Percentiles rank a stretch among this genome's conserved stretches.
Evolutionary conservation across 2,329 filamentous ascomycete genomes (phyloP).

Genomic region (Fusarium brevicatenulatum): DNA sequence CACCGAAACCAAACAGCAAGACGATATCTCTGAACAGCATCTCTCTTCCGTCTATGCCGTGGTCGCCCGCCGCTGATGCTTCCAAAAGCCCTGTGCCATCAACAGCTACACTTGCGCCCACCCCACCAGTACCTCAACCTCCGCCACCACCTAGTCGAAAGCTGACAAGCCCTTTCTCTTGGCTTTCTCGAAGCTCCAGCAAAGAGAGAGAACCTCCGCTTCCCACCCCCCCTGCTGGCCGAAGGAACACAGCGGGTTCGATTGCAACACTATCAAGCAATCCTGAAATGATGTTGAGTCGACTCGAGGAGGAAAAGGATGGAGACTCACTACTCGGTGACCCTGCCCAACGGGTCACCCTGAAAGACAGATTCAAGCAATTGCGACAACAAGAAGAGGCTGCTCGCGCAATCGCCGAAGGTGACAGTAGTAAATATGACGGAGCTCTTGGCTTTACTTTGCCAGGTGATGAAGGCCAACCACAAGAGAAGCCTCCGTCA

Average conservation of each 20-base stretch:
- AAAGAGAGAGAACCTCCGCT: slow-evolving; percentile 65
- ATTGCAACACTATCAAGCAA: slow-evolving; percentile 83
- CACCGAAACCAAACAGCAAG: slow-evolving; percentile 58
- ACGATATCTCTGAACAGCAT: slow-evolving; percentile 75
- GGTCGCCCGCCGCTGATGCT: slow-evolving; percentile 68
- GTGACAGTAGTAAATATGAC: slow-evolving; percentile 63
- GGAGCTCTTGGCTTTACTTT: slow-evolving; percentile 37
- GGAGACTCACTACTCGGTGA: slow-evolving; percentile 56
- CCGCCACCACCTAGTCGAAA: slow-evolving; percentile 67
- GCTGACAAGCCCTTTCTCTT: slow-evolving; percentile 87
- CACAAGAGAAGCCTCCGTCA: slow-evolving; percentile 48
- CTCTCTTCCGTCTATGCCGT: slow-evolving; percentile 77
- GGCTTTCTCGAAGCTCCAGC: slow-evolving; percentile 76
- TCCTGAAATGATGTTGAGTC: slow-evolving; percentile 80
- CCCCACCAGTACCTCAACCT: slow-evolving; percentile 46
- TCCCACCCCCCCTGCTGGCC: slow-evolving; percentile 64
- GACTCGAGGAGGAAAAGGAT: slow-evolving; percentile 77
- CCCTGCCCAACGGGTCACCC: slow-evolving; percentile 66
- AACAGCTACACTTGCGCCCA: slow-evolving; percentile 46
- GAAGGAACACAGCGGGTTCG: slow-evolving; percentile 81
- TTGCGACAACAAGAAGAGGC: slow-evolving; percentile 80
- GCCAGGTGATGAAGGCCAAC: slow-evolving; percentile 40
- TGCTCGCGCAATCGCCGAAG: slow-evolving; percentile 58
- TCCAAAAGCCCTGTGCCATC: slow-evolving; percentile 57
- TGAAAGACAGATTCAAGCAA: slow-evolving; percentile 83